Evolutionary conservation across 352 stramenopile species (phyloP), one percentile per base, ranked within the genome.

Genomic region (Phytopythium vexans): DNA sequence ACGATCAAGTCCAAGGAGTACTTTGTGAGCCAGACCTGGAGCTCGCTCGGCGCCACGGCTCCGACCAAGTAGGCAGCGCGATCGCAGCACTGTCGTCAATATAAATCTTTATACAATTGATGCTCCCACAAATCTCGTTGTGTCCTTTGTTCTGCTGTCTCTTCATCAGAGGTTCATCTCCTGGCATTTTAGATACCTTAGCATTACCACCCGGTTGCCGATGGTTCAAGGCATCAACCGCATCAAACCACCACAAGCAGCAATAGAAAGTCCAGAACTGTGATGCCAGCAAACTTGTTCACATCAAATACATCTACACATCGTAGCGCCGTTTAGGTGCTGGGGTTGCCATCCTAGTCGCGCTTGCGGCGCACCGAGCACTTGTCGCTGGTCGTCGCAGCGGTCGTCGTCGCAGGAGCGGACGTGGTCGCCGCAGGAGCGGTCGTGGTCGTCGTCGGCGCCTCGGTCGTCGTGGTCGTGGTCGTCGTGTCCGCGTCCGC

Each of bases 1-100:
- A 41, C 62, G 10, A 60, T 82, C 55, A 83, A 83, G 62, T 70
- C 62, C 1, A 69, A 68, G 48, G 72, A 85, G 58, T 72, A 78
- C 42, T 77, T 84, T 32, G 68, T 60, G 1, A 57, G 53, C 31
- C 63, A 62, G 53, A 64, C 56, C 3, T 84, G 75, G 73, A 51
- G 58, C 9, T 62, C 31, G 12, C 39, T 84, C 6, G 66, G 70
- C n/a, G 65, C 62, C 11, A 54, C 55, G 6, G 44, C 57, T 9
- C 70, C 70, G 58, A 67, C 58, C 65, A 82, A 46, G 48, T 52
- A 41, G 12, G 40, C 11, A 57, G 27, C 21, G 21, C 21, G 21
- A 2, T 27, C 21, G 21, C 21, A 27, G 21, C 21, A 27, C 21
- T 27, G 21, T 27, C 21, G 21, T 27, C 21, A 27, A 27, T 27